Conservation (phyloP, 176 grass and related monocot genomes). For the Alloteropsis semialata region DNA sequence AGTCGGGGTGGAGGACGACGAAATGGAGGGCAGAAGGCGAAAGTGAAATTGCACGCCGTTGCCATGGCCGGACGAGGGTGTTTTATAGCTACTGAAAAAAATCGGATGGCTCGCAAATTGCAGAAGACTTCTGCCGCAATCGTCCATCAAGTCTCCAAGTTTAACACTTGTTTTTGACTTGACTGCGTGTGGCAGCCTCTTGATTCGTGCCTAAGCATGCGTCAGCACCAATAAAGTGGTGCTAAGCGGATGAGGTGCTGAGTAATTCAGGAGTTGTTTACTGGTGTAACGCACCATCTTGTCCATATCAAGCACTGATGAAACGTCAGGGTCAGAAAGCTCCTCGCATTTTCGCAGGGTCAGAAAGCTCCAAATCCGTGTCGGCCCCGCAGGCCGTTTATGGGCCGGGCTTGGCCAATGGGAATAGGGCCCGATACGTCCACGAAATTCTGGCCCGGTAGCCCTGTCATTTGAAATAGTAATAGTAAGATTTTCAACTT, state of each 20-base stretch:
- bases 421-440: not conserved
- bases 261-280: not conserved
- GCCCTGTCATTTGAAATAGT: too few species aligned
- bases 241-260: not conserved
- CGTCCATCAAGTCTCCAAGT: not conserved
- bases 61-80: not conserved
- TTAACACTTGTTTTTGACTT: conserved; percentile 16
- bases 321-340: not conserved
- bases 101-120: not conserved
- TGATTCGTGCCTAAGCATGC: not conserved
- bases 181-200: not conserved
- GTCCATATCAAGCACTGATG: not conserved
- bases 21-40: not conserved
- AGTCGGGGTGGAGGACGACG: not conserved
- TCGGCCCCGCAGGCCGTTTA: not conserved
- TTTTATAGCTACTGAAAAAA: conserved; percentile 5
- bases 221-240: too few species aligned
- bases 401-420: not conserved
- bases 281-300: not conserved
- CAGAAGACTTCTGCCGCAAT: not conserved
- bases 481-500: too few species aligned
- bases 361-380: not conserved
- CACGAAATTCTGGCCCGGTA: not conserved
- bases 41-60: not conserved
- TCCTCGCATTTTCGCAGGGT: not conserved